Conservation (phyloP, 192 early-diverging fungal genomes). For the Rhizophagus prolifer region DNA sequence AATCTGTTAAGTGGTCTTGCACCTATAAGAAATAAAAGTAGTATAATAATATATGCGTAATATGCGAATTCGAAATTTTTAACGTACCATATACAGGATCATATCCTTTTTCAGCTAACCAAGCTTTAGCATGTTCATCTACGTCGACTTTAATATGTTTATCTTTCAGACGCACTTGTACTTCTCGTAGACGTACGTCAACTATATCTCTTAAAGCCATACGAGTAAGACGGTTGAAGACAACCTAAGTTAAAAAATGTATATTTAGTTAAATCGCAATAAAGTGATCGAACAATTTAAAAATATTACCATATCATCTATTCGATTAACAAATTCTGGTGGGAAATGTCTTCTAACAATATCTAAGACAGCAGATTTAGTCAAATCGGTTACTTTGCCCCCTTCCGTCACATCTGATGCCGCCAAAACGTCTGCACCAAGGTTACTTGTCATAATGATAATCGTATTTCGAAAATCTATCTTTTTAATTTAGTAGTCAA, state of each 20-base stretch:
- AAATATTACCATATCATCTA: constrained; percentile 68
- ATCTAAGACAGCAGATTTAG: constrained; percentile 64
- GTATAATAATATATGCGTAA: neutral
- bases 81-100: constrained; percentile 87
- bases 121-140: constrained; percentile 69
- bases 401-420: constrained; percentile 45
- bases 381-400: constrained; percentile 46
- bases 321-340: constrained; percentile 78
- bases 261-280: neutral
- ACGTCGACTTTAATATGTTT: constrained; percentile 73
- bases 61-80: constrained; percentile 37
- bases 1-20: constrained; percentile 90
- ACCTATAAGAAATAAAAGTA: constrained; percentile 34
- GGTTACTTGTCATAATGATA: constrained; percentile 79
- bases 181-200: constrained; percentile 70
- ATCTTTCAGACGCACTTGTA: constrained; percentile 69
- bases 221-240: constrained; percentile 72
- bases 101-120: constrained; percentile 78
- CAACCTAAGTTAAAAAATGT: constrained; percentile 31
- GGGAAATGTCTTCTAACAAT: constrained; percentile 74
- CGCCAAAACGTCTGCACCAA: constrained; percentile 70
- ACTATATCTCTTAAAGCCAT: constrained; percentile 71
- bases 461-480: constrained; percentile 81
- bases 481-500: neutral
- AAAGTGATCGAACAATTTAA: too few species aligned